Conservation (phyloP, 495 filamentous ascomycete species). For the Bathelium albidoporum region DNA sequence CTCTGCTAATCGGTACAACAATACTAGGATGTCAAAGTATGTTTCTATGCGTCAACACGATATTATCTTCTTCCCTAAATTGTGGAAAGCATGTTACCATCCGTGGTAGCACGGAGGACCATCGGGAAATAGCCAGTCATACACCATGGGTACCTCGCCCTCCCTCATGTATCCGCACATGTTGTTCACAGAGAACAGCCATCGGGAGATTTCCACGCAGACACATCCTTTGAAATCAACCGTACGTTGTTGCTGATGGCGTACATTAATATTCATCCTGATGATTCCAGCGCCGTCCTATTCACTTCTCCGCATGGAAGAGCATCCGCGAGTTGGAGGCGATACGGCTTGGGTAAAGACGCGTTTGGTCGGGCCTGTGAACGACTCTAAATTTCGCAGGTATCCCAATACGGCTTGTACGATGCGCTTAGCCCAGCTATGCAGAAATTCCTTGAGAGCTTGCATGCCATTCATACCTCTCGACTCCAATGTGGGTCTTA, state of each 20-base stretch:
- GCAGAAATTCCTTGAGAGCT: constrained; percentile 38
- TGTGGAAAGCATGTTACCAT: constrained; percentile 30
- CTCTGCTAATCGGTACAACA: not conserved
- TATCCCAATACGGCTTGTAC: constrained; percentile 27
- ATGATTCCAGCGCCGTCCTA: constrained; percentile 33
- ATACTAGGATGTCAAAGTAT: not conserved
- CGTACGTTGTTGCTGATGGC: constrained; percentile 12
- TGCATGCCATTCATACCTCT: constrained; percentile 30
- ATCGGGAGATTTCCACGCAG: constrained; percentile 40
- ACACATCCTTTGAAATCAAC: constrained; percentile 45
- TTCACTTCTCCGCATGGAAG: constrained; percentile 45
- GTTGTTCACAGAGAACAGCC: constrained; percentile 16
- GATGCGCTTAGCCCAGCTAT: constrained; percentile 39
- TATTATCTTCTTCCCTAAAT: not conserved
- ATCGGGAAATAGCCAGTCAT: constrained; percentile 30
- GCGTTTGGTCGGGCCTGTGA: not conserved
- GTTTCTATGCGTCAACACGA: not conserved
- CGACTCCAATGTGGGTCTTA: not conserved
- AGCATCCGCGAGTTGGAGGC: constrained; percentile 43
- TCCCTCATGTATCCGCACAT: not conserved
- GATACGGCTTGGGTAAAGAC: constrained; percentile 39
- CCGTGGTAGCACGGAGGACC: constrained; percentile 31
- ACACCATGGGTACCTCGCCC: constrained; percentile 32
- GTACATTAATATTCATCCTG: not conserved
- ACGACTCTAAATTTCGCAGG: not conserved